A percentile compares a stretch with the other conserved stretches of the same genome.
Conservation (phyloP, 2,329 filamentous ascomycete genomes). For the Diaporthe aspalathi region DNA sequence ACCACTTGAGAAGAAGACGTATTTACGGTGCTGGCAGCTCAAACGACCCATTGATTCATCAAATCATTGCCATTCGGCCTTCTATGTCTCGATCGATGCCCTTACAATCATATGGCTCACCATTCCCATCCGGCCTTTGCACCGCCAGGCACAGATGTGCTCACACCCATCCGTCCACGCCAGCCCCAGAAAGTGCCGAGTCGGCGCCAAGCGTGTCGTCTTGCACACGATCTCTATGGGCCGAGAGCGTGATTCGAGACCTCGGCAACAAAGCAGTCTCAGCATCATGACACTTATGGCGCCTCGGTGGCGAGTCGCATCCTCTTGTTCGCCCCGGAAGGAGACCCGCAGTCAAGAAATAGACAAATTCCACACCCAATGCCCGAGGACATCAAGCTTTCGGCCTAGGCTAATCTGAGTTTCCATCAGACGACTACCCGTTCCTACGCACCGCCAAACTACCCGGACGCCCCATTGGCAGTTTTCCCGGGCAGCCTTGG, state of each 20-base stretch:
- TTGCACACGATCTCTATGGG: too few relatives aligned
- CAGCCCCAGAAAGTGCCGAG: background rate
- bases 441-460: background rate
- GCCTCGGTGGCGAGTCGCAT: background rate
- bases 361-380: conserved; percentile 2
- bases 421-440: conserved; percentile 4
- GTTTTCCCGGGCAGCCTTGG: conserved; percentile 9
- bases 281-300: background rate
- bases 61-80: too few relatives aligned
- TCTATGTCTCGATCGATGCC: too few relatives aligned
- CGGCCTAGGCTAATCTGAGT: background rate
- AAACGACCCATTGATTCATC: too few relatives aligned
- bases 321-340: background rate
- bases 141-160: too few relatives aligned
- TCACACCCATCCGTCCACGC: too few relatives aligned
- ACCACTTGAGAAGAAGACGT: too few relatives aligned
- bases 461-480: background rate
- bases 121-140: background rate
- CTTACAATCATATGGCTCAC: background rate
- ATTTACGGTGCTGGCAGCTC: too few relatives aligned
- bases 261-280: background rate
- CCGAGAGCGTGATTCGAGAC: background rate
- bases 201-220: too few relatives aligned
- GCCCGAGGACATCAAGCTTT: background rate
- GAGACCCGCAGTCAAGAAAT: background rate